These are phyloP conservation scores for Arthrobotrys pseudoclavata DNA, from an alignment of 2,329 filamentous ascomycete genomes.

Conservation along the genomic window DNA sequence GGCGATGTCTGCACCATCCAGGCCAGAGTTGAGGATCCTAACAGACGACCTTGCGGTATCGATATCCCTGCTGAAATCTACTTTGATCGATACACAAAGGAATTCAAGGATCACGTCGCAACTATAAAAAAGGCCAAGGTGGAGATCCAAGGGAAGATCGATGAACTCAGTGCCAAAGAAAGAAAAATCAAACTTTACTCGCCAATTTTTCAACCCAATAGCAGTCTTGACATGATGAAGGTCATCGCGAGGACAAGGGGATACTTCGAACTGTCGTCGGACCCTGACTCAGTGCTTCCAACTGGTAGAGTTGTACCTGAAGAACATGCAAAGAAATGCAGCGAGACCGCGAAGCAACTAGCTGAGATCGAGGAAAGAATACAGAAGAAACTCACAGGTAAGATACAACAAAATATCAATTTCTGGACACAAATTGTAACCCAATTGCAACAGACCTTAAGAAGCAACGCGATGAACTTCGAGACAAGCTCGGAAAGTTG, in stretches of 20 bases:
- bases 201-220: constrained; percentile 43
- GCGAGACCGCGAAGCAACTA: constrained; percentile 59
- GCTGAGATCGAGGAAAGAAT: constrained; percentile 61
- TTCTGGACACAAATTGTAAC: constrained; percentile 7
- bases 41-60: constrained; percentile 59
- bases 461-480: constrained; percentile 60
- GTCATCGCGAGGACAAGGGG: constrained; percentile 31
- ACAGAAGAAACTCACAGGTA: constrained; percentile 62
- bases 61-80: constrained; percentile 62
- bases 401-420: background rate
- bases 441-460: constrained; percentile 56
- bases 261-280: constrained; percentile 56
- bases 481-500: constrained; percentile 61
- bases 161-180: constrained; percentile 61
- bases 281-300: constrained; percentile 39
- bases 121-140: constrained; percentile 61
- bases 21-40: constrained; percentile 51
- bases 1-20: constrained; percentile 61
- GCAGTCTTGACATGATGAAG: constrained; percentile 54
- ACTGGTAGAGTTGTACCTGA: constrained; percentile 38
- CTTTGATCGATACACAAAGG: constrained; percentile 62
- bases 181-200: constrained; percentile 61
- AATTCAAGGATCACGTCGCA: constrained; percentile 60
- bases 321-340: constrained; percentile 46
- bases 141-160: constrained; percentile 59